Evolutionary conservation across 345 rosid species (phyloP), one percentile per base, ranked within the genome.

Genomic region (Salix udensis): DNA sequence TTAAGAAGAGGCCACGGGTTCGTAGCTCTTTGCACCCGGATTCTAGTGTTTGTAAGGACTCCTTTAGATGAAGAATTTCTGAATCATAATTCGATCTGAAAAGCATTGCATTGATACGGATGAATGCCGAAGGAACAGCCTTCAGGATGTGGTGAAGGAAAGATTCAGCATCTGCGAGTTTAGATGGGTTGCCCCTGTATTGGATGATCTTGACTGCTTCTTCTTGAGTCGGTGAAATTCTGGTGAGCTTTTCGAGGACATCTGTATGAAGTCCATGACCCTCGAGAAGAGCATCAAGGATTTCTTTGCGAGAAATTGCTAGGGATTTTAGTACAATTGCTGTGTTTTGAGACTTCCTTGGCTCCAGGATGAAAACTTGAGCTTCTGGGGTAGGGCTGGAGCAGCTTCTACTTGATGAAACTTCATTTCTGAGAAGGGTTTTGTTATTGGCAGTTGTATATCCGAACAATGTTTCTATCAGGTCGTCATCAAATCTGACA

Each of bases 141-240:
- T 84, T 91, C 60, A 95, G 89, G 81, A 91, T 81, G 75, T 85
- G 71, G 84, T 80, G 83, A 44, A 92, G 78, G 78, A 91, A 92
- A 34, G 86, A 80, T 69, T 95, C 98, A 1, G 96, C 97, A 60
- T 87, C 89, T 13, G 94, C 91, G 7, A 95, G 94, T 71, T 76
- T 79, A 60, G 76, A 21, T 2, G 83, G 82, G 74, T 85, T 76
- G 28, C 88, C 96, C 23, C 65, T 79, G 84, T 89, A 95, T 21
- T 86, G 83, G 40, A 88, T 88, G 74, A 95, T 90, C 48, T 78
- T 80, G 50, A 85, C 67, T 42, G 77, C 84, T 81, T 94, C 98
- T 77, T 92, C 94, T 74, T 84, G 79, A 65, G 90, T 87, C 26
- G 94, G 97, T 72, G 92, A 83, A 31, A 91, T 84, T 81, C 87